Evolutionary conservation across 441 rosid species (phyloP), one percentile per base, ranked within the genome.

Genomic region (Croton setiger): DNA sequence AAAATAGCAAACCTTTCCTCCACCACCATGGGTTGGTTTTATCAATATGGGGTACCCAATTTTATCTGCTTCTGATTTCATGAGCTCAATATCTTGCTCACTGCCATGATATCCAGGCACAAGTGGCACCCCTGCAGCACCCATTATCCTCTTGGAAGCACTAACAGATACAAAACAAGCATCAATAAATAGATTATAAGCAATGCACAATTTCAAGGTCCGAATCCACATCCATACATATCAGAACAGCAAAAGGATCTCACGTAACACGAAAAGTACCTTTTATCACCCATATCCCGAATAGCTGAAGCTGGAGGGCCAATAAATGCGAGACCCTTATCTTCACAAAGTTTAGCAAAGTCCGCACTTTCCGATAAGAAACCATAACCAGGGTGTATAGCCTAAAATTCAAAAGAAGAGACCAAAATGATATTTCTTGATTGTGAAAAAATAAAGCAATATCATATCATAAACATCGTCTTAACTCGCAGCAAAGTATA

Each of bases 91-190:
- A 82, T 90, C 92, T 81, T 91, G 98, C 72, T 85, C 95, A 56
- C 75, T 75, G 6, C 96, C 98, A 79, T 94, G 98, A 86, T 94
- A 89, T 68, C 97, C 97, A 5, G 93, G 98, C 67, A 91, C 99
- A 35, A 89, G 92, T 11, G 97, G 97, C 78, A 91, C 98, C 63
- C 97, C 97, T 37, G 96, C 97, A 27, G 88, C 92, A 7, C 97
- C 98, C 98, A 94, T 91, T 81, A 94, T 94, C 83, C 91, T 86
- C 84, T 94, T 91, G 48, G 96, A 94, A 9, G 97, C 97, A 80
- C 98, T 94, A 35, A 72, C 3, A 67, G 51, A 61, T 31, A 73
- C 39, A 74, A 3, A 64, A 63, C 57, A 36, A 45, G 60, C 48
- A 52, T 66, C 54, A 63, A 80, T 56, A 57, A 56, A 39, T 5